Conservation (phyloP, 257 asterid genomes). For the Sherardia arvensis region DNA sequence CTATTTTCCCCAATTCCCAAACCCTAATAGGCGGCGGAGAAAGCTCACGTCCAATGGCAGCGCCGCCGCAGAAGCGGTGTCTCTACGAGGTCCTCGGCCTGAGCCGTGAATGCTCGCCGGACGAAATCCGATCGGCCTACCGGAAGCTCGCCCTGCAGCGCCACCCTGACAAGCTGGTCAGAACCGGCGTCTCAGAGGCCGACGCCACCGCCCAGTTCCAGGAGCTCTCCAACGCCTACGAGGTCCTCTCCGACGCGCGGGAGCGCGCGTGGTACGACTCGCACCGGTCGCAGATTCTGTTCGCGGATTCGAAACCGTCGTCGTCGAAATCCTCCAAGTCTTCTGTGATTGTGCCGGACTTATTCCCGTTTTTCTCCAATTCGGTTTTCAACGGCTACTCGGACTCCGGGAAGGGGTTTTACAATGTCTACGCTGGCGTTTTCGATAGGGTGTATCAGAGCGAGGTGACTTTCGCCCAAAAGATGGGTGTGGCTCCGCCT, state of each 20-base stretch:
- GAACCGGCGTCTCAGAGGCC: conserved; percentile 70
- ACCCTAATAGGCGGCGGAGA: conserved; percentile 4
- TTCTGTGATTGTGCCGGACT: conserved; percentile 44
- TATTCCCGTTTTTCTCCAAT: conserved; percentile 73
- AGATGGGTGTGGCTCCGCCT: conserved; percentile 49
- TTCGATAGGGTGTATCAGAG: conserved; percentile 57
- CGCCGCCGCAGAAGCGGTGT: conserved; percentile 79
- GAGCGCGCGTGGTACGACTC: conserved; percentile 98
- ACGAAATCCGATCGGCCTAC: conserved; percentile 87
- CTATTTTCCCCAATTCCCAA: neutral
- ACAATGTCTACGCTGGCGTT: conserved; percentile 67
- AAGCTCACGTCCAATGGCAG: conserved; percentile 33
- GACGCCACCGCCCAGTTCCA: conserved; percentile 91
- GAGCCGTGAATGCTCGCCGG: conserved; percentile 57
- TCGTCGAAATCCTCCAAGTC: conserved; percentile 6
- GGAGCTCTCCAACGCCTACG: conserved; percentile 90
- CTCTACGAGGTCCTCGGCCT: conserved; percentile 80
- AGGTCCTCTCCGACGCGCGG: conserved; percentile 73
- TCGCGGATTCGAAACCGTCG: conserved; percentile 35
- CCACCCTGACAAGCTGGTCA: conserved; percentile 91
- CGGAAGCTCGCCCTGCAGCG: conserved; percentile 84
- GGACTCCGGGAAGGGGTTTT: conserved; percentile 78
- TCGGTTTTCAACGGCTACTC: conserved; percentile 74
- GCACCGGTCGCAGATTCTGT: conserved; percentile 81
- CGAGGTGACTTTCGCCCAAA: conserved; percentile 62